Conservation (phyloP, 2,329 filamentous ascomycete species). For the Hypoxylon sp. region DNA sequence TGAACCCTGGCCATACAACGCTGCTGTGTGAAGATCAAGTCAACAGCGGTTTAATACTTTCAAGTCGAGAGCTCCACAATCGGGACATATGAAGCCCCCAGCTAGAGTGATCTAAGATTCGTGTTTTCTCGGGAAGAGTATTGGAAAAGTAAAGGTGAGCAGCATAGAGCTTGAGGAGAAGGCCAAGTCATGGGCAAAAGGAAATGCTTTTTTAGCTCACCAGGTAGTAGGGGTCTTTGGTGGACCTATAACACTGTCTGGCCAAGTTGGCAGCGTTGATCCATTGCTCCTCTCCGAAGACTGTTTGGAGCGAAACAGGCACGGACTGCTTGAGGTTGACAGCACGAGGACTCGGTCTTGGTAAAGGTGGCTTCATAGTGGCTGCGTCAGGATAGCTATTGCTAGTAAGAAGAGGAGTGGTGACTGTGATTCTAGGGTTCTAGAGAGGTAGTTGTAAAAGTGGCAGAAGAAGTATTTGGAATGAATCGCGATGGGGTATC, state of each 20-base stretch:
- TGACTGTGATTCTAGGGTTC: not conserved
- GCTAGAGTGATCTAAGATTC: not conserved
- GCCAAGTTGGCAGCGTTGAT: conserved; percentile 64
- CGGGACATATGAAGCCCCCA: not conserved
- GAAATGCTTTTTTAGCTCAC: conserved; percentile 52
- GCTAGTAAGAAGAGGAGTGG: not conserved
- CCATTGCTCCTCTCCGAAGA: conserved; percentile 69
- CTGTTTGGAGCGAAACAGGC: conserved; percentile 64
- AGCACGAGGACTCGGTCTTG: conserved; percentile 21
- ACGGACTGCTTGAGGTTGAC: conserved; percentile 35
- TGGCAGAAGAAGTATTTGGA: not conserved
- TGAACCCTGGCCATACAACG: not conserved
- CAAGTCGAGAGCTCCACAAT: not conserved
- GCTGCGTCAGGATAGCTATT: not conserved
- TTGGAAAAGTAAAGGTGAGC: not conserved
- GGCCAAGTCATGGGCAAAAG: not conserved
- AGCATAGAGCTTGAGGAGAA: conserved; percentile 4
- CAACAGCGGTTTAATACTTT: not conserved
- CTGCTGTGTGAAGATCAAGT: not conserved
- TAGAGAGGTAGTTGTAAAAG: not conserved
- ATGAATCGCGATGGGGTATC: conserved; percentile 36
- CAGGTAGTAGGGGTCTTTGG: conserved; percentile 69
- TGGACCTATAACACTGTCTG: conserved; percentile 62
- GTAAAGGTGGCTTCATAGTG: conserved; percentile 33
- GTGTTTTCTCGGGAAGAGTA: not conserved